Evolutionary conservation across 345 rosid genomes (phyloP), one percentile per base, ranked within the genome.

Genomic region (Cardamine resedifolia): DNA sequence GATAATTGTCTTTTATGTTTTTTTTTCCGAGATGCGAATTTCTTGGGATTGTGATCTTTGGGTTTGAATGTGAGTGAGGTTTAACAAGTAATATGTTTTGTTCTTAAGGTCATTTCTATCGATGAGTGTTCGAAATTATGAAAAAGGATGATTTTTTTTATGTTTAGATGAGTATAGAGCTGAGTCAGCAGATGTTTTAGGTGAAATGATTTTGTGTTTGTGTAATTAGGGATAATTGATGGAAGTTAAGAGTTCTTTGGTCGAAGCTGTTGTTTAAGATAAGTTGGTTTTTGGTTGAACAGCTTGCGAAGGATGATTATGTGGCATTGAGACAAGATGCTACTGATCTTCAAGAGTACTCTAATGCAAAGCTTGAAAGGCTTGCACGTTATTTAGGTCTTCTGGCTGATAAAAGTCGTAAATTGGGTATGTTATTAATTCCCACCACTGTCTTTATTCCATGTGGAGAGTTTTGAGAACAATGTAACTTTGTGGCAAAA

Each of bases 381-480:
- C 90, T 95, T 74, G 88, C 97, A 14, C 96, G 99, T 38, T 95
- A 88, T 80, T 81, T 95, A 19, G 99, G 99, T 76, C 93, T 85
- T 65, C 96, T 95, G 47, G 97, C 97, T 23, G 89, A 86, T 28
- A 95, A 88, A 78, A 84, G 83, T 69, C 85, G 85, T 75, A 89
- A 86, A 68, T 74, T 88, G 71, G 99, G 99, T 95, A 77, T 78
- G 80, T 41, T 66, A 34, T 52, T 9, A 15, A 6, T 45, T 53
- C 34, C 12, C 20, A 10, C 8, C 7, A 24, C 0, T 44, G 33
- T 58, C 8, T 36, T 33, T 50, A 27, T 58, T 58, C 26, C 52
- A 3, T 52, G 53, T 16, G 21, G 14, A 68, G 12, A 68, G 12
- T 15, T 45, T 33, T 27, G 53, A 69, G 11, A 69, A 31, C 12